Percentiles rank a stretch among this genome's conserved stretches.
Conservation (phyloP, 805 yeast species). For the Pichia rugopelliculosa region DNA sequence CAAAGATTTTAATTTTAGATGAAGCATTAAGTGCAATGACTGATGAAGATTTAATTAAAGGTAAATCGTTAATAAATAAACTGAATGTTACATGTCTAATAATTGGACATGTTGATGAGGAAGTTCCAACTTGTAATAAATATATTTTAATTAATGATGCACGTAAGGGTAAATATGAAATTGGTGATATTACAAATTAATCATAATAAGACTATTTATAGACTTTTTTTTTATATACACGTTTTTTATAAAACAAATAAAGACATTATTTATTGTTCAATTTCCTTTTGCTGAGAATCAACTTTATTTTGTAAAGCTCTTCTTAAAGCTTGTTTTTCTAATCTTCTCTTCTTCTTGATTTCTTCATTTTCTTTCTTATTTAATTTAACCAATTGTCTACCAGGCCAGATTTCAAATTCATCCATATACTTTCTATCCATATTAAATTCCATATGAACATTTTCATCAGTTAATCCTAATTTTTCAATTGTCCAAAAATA, state of each 20-base stretch:
- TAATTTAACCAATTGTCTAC: constrained; percentile 53
- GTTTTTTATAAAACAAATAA: background rate
- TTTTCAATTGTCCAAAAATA: constrained; percentile 83
- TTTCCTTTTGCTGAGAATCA: background rate
- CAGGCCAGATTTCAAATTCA: constrained; percentile 73
- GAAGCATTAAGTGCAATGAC: constrained; percentile 94
- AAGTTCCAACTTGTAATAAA: constrained; percentile 65
- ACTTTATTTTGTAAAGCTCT: constrained; percentile 19
- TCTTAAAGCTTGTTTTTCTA: constrained; percentile 34
- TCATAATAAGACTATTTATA: background rate
- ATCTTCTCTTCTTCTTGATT: constrained; percentile 40
- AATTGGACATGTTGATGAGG: constrained; percentile 79
- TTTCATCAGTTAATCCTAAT: constrained; percentile 78
- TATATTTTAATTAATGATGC: constrained; percentile 33
- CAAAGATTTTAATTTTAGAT: constrained; percentile 73
- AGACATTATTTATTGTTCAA: background rate
- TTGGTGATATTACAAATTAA: constrained; percentile 18
- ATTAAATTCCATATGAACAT: constrained; percentile 71
- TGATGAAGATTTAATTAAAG: constrained; percentile 46
- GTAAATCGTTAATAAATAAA: constrained; percentile 43
- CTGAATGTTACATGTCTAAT: constrained; percentile 65
- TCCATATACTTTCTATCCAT: constrained; percentile 74
- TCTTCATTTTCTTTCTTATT: constrained; percentile 42
- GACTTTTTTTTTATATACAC: background rate
- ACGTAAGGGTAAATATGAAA: constrained; percentile 23